phyloP scores from a whole-genome alignment of 2,329 filamentous ascomycete genomes.

The Colletotrichum sp. region DNA sequence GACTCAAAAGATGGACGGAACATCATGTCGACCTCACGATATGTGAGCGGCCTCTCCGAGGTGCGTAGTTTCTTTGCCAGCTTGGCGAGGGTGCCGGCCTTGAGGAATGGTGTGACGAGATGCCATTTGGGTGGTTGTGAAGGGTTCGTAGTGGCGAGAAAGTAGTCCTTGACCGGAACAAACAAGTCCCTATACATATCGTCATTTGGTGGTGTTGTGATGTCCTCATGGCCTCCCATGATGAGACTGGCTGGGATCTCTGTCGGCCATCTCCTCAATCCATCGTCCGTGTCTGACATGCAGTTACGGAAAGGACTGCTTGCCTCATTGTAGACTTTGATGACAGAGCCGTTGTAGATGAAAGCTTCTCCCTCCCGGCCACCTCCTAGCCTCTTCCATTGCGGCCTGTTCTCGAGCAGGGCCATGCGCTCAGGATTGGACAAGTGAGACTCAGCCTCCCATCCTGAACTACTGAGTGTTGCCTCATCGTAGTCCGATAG shows the following conservation, averaged over 20 bases:
- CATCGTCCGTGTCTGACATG: constrained; percentile 17
- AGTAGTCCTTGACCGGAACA: constrained; percentile 34
- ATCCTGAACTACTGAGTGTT: background rate
- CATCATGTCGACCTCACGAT: constrained; percentile 30
- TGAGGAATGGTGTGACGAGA: constrained; percentile 31
- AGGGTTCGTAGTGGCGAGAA: constrained; percentile 24
- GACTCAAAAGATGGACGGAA: constrained; percentile 33
- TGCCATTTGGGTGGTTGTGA: constrained; percentile 27
- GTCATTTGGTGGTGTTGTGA: background rate
- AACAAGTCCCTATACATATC: constrained; percentile 22
- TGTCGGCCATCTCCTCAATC: constrained; percentile 30
- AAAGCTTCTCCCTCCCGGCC: constrained; percentile 36
- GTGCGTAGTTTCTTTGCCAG: constrained; percentile 27
- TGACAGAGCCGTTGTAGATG: constrained; percentile 29
- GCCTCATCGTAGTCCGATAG: background rate
- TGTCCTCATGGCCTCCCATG: constrained; percentile 28
- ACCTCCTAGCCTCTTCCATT: constrained; percentile 31
- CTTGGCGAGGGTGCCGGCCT: constrained; percentile 28
- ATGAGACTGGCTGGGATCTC: constrained; percentile 34
- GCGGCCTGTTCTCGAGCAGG: constrained; percentile 23
- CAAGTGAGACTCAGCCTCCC: background rate
- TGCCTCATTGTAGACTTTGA: constrained; percentile 32
- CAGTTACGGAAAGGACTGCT: constrained; percentile 36
- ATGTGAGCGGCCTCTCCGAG: constrained; percentile 15
- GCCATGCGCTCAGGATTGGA: background rate